These are phyloP conservation scores for Tetrahymena borealis DNA, from an alignment of 73 alveolate genomes.

Conservation along the genomic window DNA sequence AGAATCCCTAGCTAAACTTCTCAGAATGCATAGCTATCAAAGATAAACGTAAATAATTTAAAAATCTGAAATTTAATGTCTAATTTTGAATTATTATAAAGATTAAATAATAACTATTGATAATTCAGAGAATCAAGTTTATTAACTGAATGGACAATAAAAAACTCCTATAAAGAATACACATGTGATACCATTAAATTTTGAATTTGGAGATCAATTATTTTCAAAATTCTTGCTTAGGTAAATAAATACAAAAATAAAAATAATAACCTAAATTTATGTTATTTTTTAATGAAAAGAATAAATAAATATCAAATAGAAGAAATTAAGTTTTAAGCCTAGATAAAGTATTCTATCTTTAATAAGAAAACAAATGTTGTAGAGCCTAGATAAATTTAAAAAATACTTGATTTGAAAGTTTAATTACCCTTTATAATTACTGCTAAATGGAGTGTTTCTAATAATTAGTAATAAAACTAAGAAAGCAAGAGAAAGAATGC, in stretches of 20 bases:
- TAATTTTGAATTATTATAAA: neutral
- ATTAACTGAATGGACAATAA: neutral
- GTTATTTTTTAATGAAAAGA: neutral
- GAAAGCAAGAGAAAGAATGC: neutral
- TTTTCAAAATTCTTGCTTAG: neutral
- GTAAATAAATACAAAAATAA: neutral
- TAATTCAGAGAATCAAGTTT: neutral
- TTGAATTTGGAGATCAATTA: neutral
- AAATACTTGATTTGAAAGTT: neutral
- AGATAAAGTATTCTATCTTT: neutral
- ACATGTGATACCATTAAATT: neutral
- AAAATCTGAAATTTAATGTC: neutral
- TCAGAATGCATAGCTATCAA: neutral
- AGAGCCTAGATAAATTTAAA: neutral
- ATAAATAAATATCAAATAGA: neutral
- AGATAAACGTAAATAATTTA: neutral
- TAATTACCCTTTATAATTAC: neutral
- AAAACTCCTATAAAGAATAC: neutral
- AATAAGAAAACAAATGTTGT: neutral
- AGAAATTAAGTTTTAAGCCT: neutral
- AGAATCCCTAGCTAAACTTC: neutral
- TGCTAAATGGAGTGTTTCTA: neutral
- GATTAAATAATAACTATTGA: neutral
- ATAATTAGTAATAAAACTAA: neutral
- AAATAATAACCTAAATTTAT: neutral